These are phyloP conservation scores for Proliferodiscus dingleyae DNA, from an alignment of 2,329 filamentous ascomycete species.

Conservation along the genomic window DNA sequence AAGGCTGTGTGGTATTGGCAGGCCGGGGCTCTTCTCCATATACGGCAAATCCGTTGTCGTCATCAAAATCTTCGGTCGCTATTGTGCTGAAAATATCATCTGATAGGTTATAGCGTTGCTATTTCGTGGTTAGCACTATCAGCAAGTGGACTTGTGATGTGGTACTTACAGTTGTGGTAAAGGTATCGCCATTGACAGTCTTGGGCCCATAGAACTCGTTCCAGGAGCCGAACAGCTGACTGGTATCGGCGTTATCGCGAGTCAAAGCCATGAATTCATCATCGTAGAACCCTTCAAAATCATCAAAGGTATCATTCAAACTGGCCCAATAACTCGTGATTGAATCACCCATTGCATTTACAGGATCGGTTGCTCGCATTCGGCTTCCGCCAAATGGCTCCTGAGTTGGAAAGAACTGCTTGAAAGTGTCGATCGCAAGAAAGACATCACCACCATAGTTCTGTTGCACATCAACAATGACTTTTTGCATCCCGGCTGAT, in stretches of 20 bases:
- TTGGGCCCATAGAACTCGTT: constrained; percentile 19
- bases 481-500: constrained; percentile 44
- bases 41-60: constrained; percentile 26
- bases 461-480: constrained; percentile 57
- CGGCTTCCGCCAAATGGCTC: constrained; percentile 23
- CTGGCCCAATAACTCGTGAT: constrained; percentile 20
- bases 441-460: constrained; percentile 58
- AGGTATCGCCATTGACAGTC: constrained; percentile 16
- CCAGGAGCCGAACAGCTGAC: constrained; percentile 19
- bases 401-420: constrained; percentile 32
- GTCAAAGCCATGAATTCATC: constrained; percentile 21
- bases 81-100: constrained; percentile 30
- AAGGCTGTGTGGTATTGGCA: constrained; percentile 26
- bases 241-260: constrained; percentile 16
- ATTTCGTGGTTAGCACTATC: constrained; percentile 9
- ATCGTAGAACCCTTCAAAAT: constrained; percentile 13
- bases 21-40: constrained; percentile 25
- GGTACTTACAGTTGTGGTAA: constrained; percentile 24
- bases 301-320: constrained; percentile 6
- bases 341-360: constrained; percentile 17
- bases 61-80: constrained; percentile 5
- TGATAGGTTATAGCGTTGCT: constrained; percentile 22
- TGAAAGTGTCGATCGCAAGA: constrained; percentile 50
- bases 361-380: constrained; percentile 18
- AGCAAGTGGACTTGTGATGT: constrained; percentile 30